Evolutionary conservation across 495 filamentous ascomycete species (phyloP).

Genomic region (Jackrogersella minutella): DNA sequence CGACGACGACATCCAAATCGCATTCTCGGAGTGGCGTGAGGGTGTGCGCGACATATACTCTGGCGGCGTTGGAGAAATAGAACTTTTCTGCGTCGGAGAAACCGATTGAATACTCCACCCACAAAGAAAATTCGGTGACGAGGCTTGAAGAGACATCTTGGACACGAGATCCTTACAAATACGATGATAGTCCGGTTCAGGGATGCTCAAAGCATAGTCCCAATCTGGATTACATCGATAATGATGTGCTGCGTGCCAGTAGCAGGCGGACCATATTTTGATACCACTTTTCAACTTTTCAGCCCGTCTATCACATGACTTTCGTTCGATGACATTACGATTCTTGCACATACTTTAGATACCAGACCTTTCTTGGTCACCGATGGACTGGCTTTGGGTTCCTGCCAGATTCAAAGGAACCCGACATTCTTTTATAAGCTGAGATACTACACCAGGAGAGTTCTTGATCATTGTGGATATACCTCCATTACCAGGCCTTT

Average conservation of each 20-base stretch:
- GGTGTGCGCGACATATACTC: conserved; percentile 68
- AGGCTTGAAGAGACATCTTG: neutral
- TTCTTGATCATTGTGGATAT: conserved; percentile 32
- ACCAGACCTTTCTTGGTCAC: conserved; percentile 39
- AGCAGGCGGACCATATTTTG: conserved; percentile 5
- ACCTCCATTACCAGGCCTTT: conserved; percentile 1
- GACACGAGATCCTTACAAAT: conserved; percentile 1
- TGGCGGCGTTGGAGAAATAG: conserved; percentile 82
- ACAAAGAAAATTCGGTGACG: neutral
- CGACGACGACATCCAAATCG: conserved; percentile 93
- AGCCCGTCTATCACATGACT: conserved; percentile 7
- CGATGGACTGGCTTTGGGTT: conserved; percentile 23
- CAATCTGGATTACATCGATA: conserved; percentile 16
- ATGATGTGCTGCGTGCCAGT: conserved; percentile 10
- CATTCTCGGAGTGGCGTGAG: conserved; percentile 92
- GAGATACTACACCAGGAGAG: conserved; percentile 3
- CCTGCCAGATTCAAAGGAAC: conserved; percentile 30
- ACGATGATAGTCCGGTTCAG: neutral
- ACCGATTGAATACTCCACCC: conserved; percentile 18
- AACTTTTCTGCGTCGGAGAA: conserved; percentile 69
- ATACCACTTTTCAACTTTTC: conserved; percentile 19
- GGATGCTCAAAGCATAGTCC: conserved; percentile 5
- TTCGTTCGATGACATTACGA: conserved; percentile 38
- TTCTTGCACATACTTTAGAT: conserved; percentile 43
- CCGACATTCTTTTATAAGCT: conserved; percentile 22